Conservation (phyloP, 2,329 filamentous ascomycete genomes). For the Taxawa tesnikishii region DNA sequence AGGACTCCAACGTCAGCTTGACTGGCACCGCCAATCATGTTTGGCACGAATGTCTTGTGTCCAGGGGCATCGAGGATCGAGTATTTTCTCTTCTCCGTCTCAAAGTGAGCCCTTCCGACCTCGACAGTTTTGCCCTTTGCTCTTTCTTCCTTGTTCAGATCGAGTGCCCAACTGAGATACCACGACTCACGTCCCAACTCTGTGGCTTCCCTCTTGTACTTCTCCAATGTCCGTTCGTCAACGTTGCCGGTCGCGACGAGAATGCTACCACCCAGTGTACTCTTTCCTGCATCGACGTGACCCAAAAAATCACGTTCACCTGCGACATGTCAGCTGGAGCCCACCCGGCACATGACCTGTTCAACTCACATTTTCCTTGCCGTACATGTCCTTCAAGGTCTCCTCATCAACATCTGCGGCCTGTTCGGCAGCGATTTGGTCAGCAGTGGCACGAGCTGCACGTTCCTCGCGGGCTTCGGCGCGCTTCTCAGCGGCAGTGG, state of each 20-base stretch:
- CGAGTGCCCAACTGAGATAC: conserved; percentile 97
- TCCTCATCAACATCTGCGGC: conserved; percentile 66
- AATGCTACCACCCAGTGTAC: conserved; percentile 86
- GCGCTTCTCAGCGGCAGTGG: conserved; percentile 39
- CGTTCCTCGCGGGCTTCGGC: conserved; percentile 49
- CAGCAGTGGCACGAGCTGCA: too few relatives aligned
- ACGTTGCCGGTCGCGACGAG: conserved; percentile 95
- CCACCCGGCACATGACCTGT: too few relatives aligned
- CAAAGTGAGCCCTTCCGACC: conserved; percentile 90
- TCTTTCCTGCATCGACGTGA: conserved; percentile 97
- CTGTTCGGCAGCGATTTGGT: conserved; percentile 75
- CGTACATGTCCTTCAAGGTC: conserved; percentile 87
- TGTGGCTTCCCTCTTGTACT: conserved; percentile 95
- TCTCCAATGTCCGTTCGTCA: conserved; percentile 96
- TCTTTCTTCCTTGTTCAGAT: conserved; percentile 93
- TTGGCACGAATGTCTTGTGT: conserved; percentile 95
- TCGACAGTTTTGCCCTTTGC: conserved; percentile 97
- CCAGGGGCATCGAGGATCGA: conserved; percentile 93
- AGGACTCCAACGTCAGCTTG: conserved; percentile 91
- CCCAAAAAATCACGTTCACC: conserved; percentile 93
- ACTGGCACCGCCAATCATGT: conserved; percentile 71
- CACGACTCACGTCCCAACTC: conserved; percentile 93
- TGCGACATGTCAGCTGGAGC: too few relatives aligned
- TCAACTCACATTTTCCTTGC: too few relatives aligned
- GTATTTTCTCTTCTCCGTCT: conserved; percentile 92